phyloP scores from a whole-genome alignment of 805 yeast species.

The Wickerhamiella shivajii region DNA sequence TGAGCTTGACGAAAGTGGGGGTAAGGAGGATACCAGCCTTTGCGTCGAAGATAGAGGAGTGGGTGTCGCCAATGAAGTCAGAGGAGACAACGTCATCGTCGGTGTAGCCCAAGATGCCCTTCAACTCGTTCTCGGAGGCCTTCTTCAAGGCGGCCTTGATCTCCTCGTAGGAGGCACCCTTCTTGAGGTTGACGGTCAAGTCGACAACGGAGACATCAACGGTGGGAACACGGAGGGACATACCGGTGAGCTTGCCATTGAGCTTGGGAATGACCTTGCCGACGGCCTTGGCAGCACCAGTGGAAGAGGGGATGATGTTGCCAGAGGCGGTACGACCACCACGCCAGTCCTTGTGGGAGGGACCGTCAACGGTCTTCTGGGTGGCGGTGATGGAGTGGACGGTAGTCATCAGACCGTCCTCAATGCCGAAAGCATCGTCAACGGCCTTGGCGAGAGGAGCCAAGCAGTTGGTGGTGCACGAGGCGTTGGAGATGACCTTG shows the following conservation, averaged over 20 bases:
- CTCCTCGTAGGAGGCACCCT: conserved; percentile 66
- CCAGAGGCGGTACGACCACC: conserved; percentile 96
- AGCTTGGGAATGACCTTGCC: conserved; percentile 87
- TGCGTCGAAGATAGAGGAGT: conserved; percentile 83
- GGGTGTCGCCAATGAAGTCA: conserved; percentile 71
- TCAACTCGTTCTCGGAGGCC: conserved; percentile 63
- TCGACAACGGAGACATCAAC: conserved; percentile 88
- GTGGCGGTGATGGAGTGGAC: conserved; percentile 94
- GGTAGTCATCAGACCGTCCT: conserved; percentile 91
- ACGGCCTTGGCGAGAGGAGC: conserved; percentile 89
- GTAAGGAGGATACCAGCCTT: conserved; percentile 80
- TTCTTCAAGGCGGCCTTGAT: conserved; percentile 62
- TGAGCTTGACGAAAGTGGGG: conserved; percentile 78
- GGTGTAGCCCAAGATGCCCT: conserved; percentile 80
- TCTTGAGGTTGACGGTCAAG: conserved; percentile 70
- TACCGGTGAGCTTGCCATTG: conserved; percentile 87
- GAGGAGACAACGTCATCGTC: conserved; percentile 85
- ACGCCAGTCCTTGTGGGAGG: conserved; percentile 97
- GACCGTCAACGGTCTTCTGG: conserved; percentile 94
- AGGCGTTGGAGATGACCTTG: conserved; percentile 76
- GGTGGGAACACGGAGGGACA: conserved; percentile 90
- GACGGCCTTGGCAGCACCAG: conserved; percentile 97
- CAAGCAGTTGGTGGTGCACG: conserved; percentile 91
- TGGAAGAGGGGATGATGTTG: conserved; percentile 88
- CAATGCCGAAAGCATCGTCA: conserved; percentile 73